Percentiles rank a stretch among this genome's conserved stretches.
Evolutionary conservation across 192 early-diverging fungal species (phyloP).

Genomic region (Dimargaris cristalligena): DNA sequence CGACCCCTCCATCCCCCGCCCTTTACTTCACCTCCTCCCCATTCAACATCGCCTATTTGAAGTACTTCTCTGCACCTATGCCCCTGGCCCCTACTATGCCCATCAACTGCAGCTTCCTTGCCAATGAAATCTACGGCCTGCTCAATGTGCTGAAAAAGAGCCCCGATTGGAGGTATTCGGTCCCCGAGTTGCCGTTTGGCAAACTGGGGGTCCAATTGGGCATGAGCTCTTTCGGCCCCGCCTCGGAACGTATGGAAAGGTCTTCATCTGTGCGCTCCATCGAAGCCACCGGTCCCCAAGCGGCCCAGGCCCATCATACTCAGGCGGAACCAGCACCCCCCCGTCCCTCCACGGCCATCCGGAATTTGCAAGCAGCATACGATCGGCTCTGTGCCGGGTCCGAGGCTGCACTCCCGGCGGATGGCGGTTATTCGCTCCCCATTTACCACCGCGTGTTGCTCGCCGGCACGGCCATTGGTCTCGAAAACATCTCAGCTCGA

Average conservation of each 20-base stretch:
- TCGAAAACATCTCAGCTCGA: background rate
- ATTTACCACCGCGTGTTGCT: background rate
- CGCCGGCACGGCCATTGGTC: background rate
- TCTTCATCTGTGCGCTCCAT: too few species aligned
- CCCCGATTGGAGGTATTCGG: background rate
- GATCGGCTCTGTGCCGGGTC: background rate
- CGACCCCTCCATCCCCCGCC: too few species aligned
- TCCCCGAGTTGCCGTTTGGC: background rate
- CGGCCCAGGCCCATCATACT: too few species aligned
- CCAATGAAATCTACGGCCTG: background rate
- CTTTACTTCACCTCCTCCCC: too few species aligned
- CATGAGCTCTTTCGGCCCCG: conserved; percentile 11
- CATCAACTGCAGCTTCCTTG: background rate
- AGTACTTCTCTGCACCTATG: too few species aligned
- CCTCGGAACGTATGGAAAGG: background rate
- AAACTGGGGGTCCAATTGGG: conserved; percentile 10
- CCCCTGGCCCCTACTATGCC: too few species aligned
- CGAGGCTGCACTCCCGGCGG: too few species aligned
- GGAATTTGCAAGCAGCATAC: background rate
- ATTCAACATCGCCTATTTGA: too few species aligned
- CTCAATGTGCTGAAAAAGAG: background rate
- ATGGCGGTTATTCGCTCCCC: too few species aligned
- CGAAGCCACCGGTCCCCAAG: too few species aligned
- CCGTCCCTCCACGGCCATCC: background rate
- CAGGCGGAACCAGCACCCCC: too few species aligned